Percentiles rank a stretch among this genome's conserved stretches.
Evolutionary conservation across 306 rosid species (phyloP).

Genomic region (Cucurbita moschata): DNA sequence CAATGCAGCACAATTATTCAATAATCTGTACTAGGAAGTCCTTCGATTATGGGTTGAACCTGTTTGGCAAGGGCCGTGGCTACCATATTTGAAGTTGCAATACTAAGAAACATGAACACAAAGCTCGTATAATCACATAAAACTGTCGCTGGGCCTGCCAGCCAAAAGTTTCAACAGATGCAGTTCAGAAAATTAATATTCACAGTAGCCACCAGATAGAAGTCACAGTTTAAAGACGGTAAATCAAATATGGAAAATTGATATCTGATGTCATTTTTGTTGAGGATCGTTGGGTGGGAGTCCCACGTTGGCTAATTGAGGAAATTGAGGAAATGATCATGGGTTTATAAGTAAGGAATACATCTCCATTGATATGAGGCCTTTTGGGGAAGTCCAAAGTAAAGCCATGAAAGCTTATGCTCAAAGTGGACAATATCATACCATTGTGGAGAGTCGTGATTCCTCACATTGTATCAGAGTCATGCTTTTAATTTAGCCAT

Average conservation of each 20-base stretch:
- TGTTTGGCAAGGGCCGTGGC: slow-evolving; percentile 74
- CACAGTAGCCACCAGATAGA: background rate
- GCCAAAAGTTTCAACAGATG: background rate
- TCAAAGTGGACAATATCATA: too few species aligned
- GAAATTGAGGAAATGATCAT: too few species aligned
- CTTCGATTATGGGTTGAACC: slow-evolving; percentile 24
- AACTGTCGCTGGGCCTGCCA: slow-evolving; percentile 77
- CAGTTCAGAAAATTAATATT: background rate
- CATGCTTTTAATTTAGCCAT: too few species aligned
- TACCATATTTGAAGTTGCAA: slow-evolving; percentile 92
- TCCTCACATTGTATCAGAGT: too few species aligned
- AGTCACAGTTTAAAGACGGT: background rate
- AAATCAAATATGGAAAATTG: background rate
- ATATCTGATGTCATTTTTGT: background rate
- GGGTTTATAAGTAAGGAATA: too few species aligned
- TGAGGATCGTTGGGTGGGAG: too few species aligned
- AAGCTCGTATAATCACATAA: slow-evolving; percentile 69
- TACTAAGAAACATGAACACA: slow-evolving; percentile 74
- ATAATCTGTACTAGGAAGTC: background rate
- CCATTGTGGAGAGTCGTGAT: too few species aligned
- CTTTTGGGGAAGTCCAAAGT: too few species aligned
- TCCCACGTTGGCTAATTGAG: too few species aligned
- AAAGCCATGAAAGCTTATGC: too few species aligned
- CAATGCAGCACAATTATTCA: background rate
- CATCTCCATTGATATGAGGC: too few species aligned